Conservation (phyloP, 2,329 filamentous ascomycete genomes). For the Colletotrichum liaoningense region DNA sequence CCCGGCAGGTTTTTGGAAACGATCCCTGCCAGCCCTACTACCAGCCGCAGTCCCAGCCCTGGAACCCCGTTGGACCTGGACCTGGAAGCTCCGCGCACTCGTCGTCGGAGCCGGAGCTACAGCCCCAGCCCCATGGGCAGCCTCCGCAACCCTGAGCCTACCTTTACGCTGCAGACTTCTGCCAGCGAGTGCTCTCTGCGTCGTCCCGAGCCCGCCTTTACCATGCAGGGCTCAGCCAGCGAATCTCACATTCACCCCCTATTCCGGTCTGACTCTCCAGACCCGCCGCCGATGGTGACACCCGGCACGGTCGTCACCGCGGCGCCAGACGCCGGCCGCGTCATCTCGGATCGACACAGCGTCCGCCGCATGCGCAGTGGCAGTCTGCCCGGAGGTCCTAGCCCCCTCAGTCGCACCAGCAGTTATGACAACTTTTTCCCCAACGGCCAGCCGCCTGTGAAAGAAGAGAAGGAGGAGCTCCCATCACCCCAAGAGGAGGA, state of each 20-base stretch:
- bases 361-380: constrained; percentile 67
- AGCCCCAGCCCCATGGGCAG: constrained; percentile 55
- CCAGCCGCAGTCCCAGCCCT: constrained; percentile 74
- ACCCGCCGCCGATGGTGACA: constrained; percentile 72
- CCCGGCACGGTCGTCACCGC: constrained; percentile 79
- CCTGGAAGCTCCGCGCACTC: constrained; percentile 59
- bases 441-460: constrained; percentile 31
- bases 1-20: constrained; percentile 73
- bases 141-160: constrained; percentile 30
- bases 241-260: constrained; percentile 83
- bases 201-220: constrained; percentile 39
- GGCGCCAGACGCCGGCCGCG: constrained; percentile 74
- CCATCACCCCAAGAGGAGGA: constrained; percentile 35
- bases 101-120: constrained; percentile 62
- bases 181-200: constrained; percentile 59
- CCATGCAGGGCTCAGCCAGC: constrained; percentile 51
- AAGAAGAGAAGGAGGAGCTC: constrained; percentile 41
- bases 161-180: constrained; percentile 47
- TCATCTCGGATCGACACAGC: constrained; percentile 67
- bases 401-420: constrained; percentile 61
- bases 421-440: constrained; percentile 60
- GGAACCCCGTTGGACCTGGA: constrained; percentile 64
- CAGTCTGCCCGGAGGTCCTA: constrained; percentile 60
- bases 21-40: constrained; percentile 74
- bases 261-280: constrained; percentile 78